phyloP scores from a whole-genome alignment of 1,139 yeast species.

The Saccharomycopsis hybrid region DNA sequence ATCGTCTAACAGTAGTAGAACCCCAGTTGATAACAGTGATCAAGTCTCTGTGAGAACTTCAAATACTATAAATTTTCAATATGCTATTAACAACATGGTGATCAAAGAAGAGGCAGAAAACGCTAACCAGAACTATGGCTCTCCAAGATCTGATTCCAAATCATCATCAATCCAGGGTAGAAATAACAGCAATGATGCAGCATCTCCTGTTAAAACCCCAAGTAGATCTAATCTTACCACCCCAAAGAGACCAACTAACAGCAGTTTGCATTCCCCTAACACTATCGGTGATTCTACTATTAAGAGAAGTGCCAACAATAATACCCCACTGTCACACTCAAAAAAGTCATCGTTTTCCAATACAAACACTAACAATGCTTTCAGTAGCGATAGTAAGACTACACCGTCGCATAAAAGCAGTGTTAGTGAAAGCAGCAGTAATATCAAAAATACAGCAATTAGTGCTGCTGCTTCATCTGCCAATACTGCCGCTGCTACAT shows the following conservation, averaged over 20 bases:
- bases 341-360: neutral
- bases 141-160: neutral
- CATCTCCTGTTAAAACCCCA: neutral
- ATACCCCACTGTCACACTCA: neutral
- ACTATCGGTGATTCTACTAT: conserved; percentile 1
- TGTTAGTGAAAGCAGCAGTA: no score
- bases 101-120: conserved; percentile 2
- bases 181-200: neutral
- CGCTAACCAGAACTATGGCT: neutral
- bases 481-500: neutral
- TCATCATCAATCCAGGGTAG: neutral
- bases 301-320: neutral
- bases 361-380: neutral
- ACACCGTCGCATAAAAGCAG: no score
- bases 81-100: conserved; percentile 14
- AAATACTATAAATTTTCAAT: conserved; percentile 19
- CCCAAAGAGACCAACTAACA: neutral
- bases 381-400: neutral
- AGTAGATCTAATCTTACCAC: neutral
- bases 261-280: neutral
- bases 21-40: conserved; percentile 10
- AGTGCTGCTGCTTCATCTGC: neutral
- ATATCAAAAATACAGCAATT: no score
- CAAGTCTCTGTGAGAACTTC: conserved; percentile 15
- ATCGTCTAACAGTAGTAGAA: neutral